Percentiles rank a stretch among this genome's conserved stretches.
phyloP scores from a whole-genome alignment of 345 rosid species.

The Aquilaria sinensis region DNA sequence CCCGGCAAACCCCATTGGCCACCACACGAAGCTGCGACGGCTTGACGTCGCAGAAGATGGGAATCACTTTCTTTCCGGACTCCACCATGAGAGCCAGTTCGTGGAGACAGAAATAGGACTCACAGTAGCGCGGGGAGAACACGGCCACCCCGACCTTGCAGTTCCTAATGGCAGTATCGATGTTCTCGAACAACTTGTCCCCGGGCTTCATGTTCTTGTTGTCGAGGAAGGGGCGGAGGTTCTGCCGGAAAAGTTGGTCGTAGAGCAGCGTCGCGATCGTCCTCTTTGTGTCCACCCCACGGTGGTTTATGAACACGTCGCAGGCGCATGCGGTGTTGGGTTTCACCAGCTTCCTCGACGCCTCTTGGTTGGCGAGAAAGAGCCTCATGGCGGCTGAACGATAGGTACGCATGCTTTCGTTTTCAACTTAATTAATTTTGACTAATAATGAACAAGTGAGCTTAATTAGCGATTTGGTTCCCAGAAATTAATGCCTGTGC shows the following conservation, averaged over 20 bases:
- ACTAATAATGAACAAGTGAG: no score
- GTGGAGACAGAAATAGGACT: slow-evolving; percentile 60
- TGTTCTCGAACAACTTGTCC: slow-evolving; percentile 58
- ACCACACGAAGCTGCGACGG: slow-evolving; percentile 56
- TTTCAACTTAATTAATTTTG: no score
- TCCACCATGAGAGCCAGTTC: slow-evolving; percentile 70
- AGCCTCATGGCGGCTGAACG: slow-evolving; percentile 3
- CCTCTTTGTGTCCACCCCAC: slow-evolving; percentile 63
- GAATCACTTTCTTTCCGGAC: slow-evolving; percentile 59
- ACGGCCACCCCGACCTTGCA: slow-evolving; percentile 57
- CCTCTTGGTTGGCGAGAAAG: slow-evolving; percentile 4
- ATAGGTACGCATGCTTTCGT: slow-evolving; percentile 1
- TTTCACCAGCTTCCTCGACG: background rate
- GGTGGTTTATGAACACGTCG: slow-evolving; percentile 70
- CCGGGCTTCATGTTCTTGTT: slow-evolving; percentile 76
- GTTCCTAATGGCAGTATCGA: slow-evolving; percentile 34
- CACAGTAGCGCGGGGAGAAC: slow-evolving; percentile 56
- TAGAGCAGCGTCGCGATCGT: slow-evolving; percentile 54
- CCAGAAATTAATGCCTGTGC: no score
- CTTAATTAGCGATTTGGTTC: no score
- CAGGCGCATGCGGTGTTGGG: background rate
- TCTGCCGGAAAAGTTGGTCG: slow-evolving; percentile 35
- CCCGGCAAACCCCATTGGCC: slow-evolving; percentile 23
- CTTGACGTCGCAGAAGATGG: slow-evolving; percentile 64
- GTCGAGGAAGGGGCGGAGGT: slow-evolving; percentile 57